These are phyloP conservation scores for Pilatotrama ljubarskyi DNA, from an alignment of 768 basidiomycete genomes.

Conservation along the genomic window DNA sequence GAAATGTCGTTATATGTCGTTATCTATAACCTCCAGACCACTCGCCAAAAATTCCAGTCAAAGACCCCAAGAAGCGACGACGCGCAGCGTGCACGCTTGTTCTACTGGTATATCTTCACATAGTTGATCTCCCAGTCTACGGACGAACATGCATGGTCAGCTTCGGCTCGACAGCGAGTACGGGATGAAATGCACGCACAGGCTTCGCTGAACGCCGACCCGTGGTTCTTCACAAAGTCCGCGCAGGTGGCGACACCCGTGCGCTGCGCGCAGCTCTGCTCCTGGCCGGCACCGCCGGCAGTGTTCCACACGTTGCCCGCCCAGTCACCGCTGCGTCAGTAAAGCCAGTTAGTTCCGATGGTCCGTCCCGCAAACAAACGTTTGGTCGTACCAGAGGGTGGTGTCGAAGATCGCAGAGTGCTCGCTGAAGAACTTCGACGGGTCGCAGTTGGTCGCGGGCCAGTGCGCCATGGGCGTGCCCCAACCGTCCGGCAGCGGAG, in stretches of 20 bases:
- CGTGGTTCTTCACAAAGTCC: constrained; percentile 72
- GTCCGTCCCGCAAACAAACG: too few relatives aligned
- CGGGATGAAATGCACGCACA: constrained; percentile 52
- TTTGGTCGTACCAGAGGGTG: constrained; percentile 76
- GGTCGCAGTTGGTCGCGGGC: constrained; percentile 73
- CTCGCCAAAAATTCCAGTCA: not conserved
- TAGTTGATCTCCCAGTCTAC: constrained; percentile 82
- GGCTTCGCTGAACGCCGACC: constrained; percentile 69
- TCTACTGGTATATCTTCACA: constrained; percentile 67
- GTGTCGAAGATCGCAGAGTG: constrained; percentile 85
- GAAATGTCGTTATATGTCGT: constrained; percentile 1
- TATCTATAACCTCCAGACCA: not conserved
- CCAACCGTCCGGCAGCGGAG: constrained; percentile 76
- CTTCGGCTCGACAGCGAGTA: constrained; percentile 1
- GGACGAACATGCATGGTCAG: constrained; percentile 1
- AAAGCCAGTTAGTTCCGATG: not conserved
- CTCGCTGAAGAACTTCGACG: constrained; percentile 74
- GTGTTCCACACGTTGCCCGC: constrained; percentile 73
- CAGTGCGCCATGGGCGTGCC: constrained; percentile 76
- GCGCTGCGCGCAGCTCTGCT: constrained; percentile 77
- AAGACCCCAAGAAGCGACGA: not conserved
- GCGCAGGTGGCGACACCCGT: constrained; percentile 87
- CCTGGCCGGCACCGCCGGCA: constrained; percentile 79
- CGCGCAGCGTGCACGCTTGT: constrained; percentile 4
- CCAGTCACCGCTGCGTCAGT: constrained; percentile 80